A percentile compares a stretch with the other conserved stretches of the same genome.
Conservation (phyloP, 148 eudicot genomes). For the Mesembryanthemum crystallinum region DNA sequence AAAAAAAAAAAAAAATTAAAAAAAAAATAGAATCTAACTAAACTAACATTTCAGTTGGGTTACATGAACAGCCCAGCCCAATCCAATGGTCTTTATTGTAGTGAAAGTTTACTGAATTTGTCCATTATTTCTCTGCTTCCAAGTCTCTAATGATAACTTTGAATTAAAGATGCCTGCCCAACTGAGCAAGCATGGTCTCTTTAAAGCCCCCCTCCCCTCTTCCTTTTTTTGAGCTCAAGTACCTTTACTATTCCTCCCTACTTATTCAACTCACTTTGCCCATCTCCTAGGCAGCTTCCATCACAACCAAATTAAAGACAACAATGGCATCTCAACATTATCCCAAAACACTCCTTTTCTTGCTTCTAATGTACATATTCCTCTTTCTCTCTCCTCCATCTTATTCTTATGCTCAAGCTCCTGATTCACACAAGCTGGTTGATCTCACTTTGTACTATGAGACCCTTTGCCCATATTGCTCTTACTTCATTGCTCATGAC, state of each 20-base stretch:
- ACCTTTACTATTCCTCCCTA: constrained; percentile 7
- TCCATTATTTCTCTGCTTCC: neutral
- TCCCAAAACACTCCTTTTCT: neutral
- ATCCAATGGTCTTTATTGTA: too few relatives aligned
- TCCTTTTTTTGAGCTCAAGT: neutral
- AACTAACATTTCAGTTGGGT: too few relatives aligned
- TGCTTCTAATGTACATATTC: constrained; percentile 14
- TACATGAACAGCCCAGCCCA: too few relatives aligned
- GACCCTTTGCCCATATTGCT: constrained; percentile 49
- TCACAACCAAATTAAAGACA: neutral
- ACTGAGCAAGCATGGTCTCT: neutral
- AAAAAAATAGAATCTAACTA: too few relatives aligned
- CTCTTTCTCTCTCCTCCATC: neutral
- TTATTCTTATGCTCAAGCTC: constrained; percentile 16
- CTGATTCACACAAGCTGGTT: constrained; percentile 32
- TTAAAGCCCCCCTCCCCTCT: constrained; percentile 10
- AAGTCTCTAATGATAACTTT: neutral
- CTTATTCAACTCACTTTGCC: neutral
- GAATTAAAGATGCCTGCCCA: neutral
- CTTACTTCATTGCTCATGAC: constrained; percentile 43
- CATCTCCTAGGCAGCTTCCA: neutral
- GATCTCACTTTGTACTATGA: constrained; percentile 50
- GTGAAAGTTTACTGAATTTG: neutral
- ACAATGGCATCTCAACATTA: constrained; percentile 17
- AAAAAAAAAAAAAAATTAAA: too few relatives aligned